phyloP scores from a whole-genome alignment of 148 eudicot genomes.

The Suaeda aralocaspica region DNA sequence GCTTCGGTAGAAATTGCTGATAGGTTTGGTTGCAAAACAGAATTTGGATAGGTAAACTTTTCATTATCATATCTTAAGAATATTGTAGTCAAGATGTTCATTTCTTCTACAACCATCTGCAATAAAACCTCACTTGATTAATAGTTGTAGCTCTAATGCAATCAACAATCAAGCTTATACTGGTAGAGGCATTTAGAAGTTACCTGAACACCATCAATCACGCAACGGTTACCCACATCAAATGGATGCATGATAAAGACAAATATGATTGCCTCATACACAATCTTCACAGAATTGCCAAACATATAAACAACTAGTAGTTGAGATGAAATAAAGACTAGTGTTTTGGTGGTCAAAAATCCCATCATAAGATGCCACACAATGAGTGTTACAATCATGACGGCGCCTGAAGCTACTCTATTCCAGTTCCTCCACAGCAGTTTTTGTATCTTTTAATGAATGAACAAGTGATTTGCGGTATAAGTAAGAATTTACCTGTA shows the following conservation, averaged over 20 bases:
- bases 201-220: constrained; percentile 84
- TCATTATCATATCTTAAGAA: constrained; percentile 72
- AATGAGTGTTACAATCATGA: constrained; percentile 39
- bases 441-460: constrained; percentile 74
- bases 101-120: constrained; percentile 90
- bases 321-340: constrained; percentile 70
- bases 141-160: background rate
- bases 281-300: constrained; percentile 56
- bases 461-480: constrained; percentile 69
- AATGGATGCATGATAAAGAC: constrained; percentile 80
- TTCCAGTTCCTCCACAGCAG: constrained; percentile 79
- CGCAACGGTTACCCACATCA: constrained; percentile 90
- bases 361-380: constrained; percentile 77
- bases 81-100: constrained; percentile 86
- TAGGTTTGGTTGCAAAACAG: constrained; percentile 70
- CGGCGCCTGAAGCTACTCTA: constrained; percentile 44
- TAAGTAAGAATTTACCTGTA: constrained; percentile 68
- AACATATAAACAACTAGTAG: constrained; percentile 63
- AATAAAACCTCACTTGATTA: background rate
- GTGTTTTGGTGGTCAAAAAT: constrained; percentile 55
- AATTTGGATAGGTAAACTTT: constrained; percentile 72
- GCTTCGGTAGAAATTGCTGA: constrained; percentile 78
- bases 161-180: too few relatives aligned
- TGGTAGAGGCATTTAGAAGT: background rate
- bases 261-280: constrained; percentile 72